Evolutionary conservation across 345 rosid species (phyloP).

Genomic region (Hibiscus trionum): DNA sequence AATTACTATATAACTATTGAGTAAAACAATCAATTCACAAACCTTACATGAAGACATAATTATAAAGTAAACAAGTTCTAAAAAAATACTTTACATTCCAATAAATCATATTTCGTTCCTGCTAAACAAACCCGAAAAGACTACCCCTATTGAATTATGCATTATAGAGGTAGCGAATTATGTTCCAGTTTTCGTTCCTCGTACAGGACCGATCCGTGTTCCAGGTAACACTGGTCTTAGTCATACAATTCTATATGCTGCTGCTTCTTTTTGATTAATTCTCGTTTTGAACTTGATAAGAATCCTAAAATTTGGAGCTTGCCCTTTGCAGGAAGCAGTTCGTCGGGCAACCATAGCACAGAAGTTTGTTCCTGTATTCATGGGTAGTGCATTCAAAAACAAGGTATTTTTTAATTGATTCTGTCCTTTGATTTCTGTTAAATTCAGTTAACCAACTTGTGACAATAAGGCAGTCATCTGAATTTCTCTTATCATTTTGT

Average conservation of each 20-base stretch:
- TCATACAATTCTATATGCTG: not conserved
- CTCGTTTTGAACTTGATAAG: not conserved
- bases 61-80: too few species aligned
- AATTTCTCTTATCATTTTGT: not conserved
- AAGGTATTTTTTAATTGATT: slow-evolving; percentile 47
- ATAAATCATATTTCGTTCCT: too few species aligned
- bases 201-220: too few species aligned
- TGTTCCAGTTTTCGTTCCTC: too few species aligned
- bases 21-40: too few species aligned
- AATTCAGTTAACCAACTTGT: not conserved
- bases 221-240: too few species aligned
- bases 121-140: too few species aligned
- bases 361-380: slow-evolving; percentile 90
- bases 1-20: too few species aligned
- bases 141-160: too few species aligned
- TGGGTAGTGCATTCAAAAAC: slow-evolving; percentile 99
- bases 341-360: slow-evolving; percentile 88
- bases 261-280: not conserved
- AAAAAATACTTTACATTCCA: too few species aligned
- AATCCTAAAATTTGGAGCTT: slow-evolving; percentile 5
- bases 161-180: too few species aligned
- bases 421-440: not conserved
- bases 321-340: slow-evolving; percentile 62
- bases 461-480: not conserved
- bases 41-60: too few species aligned